Percentiles rank a stretch among this genome's conserved stretches.
Conservation (phyloP, 257 asterid species). For the Solanum habrochaites region DNA sequence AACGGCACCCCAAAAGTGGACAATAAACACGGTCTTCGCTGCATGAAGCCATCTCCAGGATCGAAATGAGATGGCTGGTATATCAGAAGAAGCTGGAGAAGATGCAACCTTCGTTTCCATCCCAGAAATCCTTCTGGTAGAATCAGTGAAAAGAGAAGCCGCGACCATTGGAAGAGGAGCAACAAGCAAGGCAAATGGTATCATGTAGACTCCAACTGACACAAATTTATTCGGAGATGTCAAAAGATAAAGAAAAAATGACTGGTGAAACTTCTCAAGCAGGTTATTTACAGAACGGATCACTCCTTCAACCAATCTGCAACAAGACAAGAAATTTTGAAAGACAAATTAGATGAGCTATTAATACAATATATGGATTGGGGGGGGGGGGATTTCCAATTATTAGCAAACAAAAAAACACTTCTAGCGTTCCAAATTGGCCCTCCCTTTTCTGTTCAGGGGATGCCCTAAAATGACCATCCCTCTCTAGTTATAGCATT, state of each 20-base stretch:
- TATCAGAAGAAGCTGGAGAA: slow-evolving; percentile 13
- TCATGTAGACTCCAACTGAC: slow-evolving; percentile 93
- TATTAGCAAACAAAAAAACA: not conserved
- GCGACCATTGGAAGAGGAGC: slow-evolving; percentile 89
- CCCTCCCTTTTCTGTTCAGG: not conserved
- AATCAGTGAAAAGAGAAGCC: slow-evolving; percentile 62
- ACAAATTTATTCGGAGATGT: slow-evolving; percentile 72
- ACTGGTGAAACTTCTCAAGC: slow-evolving; percentile 96
- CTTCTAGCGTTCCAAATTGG: not conserved
- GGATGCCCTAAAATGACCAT: not conserved
- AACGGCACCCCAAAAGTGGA: slow-evolving; percentile 74
- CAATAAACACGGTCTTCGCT: slow-evolving; percentile 53
- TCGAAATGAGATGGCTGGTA: slow-evolving; percentile 21
- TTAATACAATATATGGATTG: not conserved
- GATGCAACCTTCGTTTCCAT: slow-evolving; percentile 7
- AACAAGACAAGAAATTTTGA: not conserved
- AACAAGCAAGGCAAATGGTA: slow-evolving; percentile 72
- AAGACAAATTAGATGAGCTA: not conserved
- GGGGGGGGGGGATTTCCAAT: not conserved
- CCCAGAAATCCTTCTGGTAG: slow-evolving; percentile 13
- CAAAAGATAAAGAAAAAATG: slow-evolving; percentile 81
- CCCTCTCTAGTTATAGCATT: not conserved
- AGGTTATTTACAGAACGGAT: slow-evolving; percentile 82
- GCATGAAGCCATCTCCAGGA: slow-evolving; percentile 90
- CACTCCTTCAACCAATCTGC: slow-evolving; percentile 93